Evolutionary conservation across 306 rosid genomes (phyloP).

Genomic region (Gastrolobium bilobum): DNA sequence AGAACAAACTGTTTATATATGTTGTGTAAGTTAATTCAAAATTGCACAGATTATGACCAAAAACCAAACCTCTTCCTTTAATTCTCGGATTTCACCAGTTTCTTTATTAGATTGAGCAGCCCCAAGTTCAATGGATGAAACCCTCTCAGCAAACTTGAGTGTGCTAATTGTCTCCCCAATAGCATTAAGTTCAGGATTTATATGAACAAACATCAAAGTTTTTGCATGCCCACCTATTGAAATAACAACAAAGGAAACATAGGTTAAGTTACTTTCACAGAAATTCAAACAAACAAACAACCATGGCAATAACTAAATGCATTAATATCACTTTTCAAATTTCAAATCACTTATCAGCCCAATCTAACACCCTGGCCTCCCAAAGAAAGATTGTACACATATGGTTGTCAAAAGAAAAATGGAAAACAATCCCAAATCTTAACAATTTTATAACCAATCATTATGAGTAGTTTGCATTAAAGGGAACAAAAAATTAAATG

Average conservation of each 20-base stretch:
- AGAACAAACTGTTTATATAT: background rate
- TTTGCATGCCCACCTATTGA: constrained; percentile 94
- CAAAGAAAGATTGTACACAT: background rate
- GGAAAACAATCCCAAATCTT: constrained; percentile 1
- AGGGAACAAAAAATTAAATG: background rate
- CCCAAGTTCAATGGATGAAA: constrained; percentile 91
- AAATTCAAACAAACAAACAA: constrained; percentile 7
- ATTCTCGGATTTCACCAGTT: constrained; percentile 87
- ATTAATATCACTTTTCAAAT: constrained; percentile 23
- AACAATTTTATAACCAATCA: background rate
- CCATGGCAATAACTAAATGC: background rate
- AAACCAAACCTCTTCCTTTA: constrained; percentile 84
- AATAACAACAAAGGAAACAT: constrained; percentile 35
- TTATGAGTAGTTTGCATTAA: constrained; percentile 14
- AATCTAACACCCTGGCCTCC: background rate
- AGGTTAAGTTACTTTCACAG: background rate
- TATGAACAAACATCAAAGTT: constrained; percentile 98
- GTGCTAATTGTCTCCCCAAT: constrained; percentile 98
- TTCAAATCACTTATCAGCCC: background rate
- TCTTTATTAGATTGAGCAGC: constrained; percentile 95
- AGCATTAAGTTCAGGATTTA: constrained; percentile 91
- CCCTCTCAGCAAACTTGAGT: constrained; percentile 99
- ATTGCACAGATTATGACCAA: constrained; percentile 37
- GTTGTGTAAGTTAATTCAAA: constrained; percentile 21
- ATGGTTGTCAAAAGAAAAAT: constrained; percentile 32